Evolutionary conservation across 2,329 filamentous ascomycete species (phyloP).

Genomic region (Fusarium virguliforme): DNA sequence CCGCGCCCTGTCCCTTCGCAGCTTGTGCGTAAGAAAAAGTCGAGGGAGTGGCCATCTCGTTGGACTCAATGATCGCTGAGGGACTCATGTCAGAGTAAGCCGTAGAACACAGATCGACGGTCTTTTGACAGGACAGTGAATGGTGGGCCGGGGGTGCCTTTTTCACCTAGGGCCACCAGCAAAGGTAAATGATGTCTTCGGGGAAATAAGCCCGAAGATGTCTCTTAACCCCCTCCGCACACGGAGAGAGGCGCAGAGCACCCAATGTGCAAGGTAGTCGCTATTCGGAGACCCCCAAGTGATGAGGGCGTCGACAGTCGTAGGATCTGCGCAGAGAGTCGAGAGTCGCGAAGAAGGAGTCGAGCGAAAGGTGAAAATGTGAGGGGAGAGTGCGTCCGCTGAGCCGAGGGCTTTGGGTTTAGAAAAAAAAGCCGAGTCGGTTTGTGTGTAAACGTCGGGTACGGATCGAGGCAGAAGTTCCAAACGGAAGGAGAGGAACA

Average conservation of each 20-base stretch:
- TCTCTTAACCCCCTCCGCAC: slow-evolving; percentile 50
- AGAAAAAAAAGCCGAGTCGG: slow-evolving; percentile 22
- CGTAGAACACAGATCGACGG: slow-evolving; percentile 40
- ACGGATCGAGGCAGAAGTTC: slow-evolving; percentile 20
- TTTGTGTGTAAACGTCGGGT: slow-evolving; percentile 29
- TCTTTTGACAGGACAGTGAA: slow-evolving; percentile 34
- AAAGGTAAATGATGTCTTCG: slow-evolving; percentile 39
- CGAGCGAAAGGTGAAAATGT: slow-evolving; percentile 6
- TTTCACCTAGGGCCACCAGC: slow-evolving; percentile 43
- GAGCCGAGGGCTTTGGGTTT: slow-evolving; percentile 39
- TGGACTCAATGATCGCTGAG: slow-evolving; percentile 50
- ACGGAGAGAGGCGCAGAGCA: slow-evolving; percentile 48
- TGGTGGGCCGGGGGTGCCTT: slow-evolving; percentile 38
- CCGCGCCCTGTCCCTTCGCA: slow-evolving; percentile 80
- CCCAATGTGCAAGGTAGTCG: slow-evolving; percentile 44
- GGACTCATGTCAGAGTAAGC: slow-evolving; percentile 51
- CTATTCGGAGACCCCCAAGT: slow-evolving; percentile 43
- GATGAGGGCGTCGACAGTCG: slow-evolving; percentile 42
- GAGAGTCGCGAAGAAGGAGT: slow-evolving; percentile 26
- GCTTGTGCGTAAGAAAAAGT: slow-evolving; percentile 96
- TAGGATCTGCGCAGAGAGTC: slow-evolving; percentile 31
- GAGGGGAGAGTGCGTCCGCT: slow-evolving; percentile 28
- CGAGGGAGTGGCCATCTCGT: slow-evolving; percentile 69
- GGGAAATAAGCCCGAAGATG: slow-evolving; percentile 41
- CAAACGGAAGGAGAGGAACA: slow-evolving; percentile 25